phyloP scores from a whole-genome alignment of 768 basidiomycete species.

The Paxillus ammoniavirescens region DNA sequence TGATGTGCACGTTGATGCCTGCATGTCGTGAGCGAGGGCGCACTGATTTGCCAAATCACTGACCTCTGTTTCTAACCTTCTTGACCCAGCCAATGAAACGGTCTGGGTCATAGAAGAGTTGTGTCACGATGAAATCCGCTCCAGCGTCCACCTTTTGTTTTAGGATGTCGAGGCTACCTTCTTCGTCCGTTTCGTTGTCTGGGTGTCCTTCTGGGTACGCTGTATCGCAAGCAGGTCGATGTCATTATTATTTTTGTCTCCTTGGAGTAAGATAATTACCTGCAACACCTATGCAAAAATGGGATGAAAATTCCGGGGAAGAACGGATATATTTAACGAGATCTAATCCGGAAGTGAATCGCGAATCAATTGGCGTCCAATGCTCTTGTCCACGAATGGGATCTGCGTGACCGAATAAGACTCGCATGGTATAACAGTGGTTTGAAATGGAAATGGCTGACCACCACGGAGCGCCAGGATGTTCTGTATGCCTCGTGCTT shows the following conservation, averaged over 20 bases:
- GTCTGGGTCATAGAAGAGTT: slow-evolving; percentile 96
- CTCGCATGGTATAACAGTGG: neutral
- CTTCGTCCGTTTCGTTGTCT: slow-evolving; percentile 56
- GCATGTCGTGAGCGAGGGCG: slow-evolving; percentile 8
- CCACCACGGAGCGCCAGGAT: slow-evolving; percentile 93
- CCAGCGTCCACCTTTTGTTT: slow-evolving; percentile 91
- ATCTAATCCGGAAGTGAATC: slow-evolving; percentile 82
- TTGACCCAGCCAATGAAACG: slow-evolving; percentile 78
- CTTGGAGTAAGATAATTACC: slow-evolving; percentile 41
- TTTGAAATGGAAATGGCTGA: slow-evolving; percentile 30
- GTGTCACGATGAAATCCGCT: slow-evolving; percentile 94
- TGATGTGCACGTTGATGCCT: slow-evolving; percentile 90
- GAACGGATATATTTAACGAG: slow-evolving; percentile 89
- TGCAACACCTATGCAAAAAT: slow-evolving; percentile 95
- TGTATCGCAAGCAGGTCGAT: slow-evolving; percentile 26
- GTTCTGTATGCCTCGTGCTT: slow-evolving; percentile 79
- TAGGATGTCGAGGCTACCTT: slow-evolving; percentile 64
- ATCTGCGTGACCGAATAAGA: slow-evolving; percentile 46
- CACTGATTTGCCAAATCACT: slow-evolving; percentile 9
- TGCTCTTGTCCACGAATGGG: slow-evolving; percentile 93
- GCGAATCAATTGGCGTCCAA: slow-evolving; percentile 82
- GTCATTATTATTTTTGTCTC: neutral
- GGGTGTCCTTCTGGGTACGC: slow-evolving; percentile 92
- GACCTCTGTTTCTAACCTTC: slow-evolving; percentile 72
- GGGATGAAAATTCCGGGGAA: slow-evolving; percentile 69